Base-by-base conservation (phyloP, 2,329 filamentous ascomycete genomes). In the Penicillium sp. region DNA sequence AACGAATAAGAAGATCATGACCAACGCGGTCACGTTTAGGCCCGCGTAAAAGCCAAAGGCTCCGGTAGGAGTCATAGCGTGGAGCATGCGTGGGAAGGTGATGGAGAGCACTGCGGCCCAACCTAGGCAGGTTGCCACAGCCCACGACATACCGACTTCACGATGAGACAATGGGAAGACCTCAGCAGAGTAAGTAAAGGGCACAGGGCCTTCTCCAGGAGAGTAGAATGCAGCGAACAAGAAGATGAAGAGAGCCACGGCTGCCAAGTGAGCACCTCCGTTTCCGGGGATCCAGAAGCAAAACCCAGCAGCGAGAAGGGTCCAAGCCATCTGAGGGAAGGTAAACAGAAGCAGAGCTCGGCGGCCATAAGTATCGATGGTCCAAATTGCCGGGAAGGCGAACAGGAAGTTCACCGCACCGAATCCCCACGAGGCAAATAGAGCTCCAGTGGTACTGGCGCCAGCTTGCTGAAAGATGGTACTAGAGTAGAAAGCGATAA, bases 401-500 rank as follows among this genome's bases (percentile, higher is more conserved):
- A 85, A 86, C 44, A 86, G 52, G 67, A 85, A 86, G 70, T 86
- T 87, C 54, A 86, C 76, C 21, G 85, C 66, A 45, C 85, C 85
- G 61, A 86, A 87, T 7, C 85, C 85, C 67, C 83, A 83, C 0
- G 85, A 86, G 4, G 82, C 82, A 33, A 84, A 75, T 15, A 87
- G 73, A 2, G 87, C 84, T 31, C 80, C 72, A 43, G 80, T 80
- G 1, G 77, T 69, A 39, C 54, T 70, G 33, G 83, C 82, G 4
- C 85, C 85, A 2, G 85, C 81, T 1, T 85, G 68, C 6, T 50
- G 49, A 47, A 80, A 79, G 42, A 79, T 69, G 2, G 84, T 85
- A 0, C 84, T 85, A 0, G 83, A 87, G 70, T 91, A 90, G 69
- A 90, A 90, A 0, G 87, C 85, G 50, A 90, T 87, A 51, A 90